These are phyloP conservation scores for Lodderomyces beijingensis DNA, from an alignment of 1,139 yeast genomes.

Conservation along the genomic window DNA sequence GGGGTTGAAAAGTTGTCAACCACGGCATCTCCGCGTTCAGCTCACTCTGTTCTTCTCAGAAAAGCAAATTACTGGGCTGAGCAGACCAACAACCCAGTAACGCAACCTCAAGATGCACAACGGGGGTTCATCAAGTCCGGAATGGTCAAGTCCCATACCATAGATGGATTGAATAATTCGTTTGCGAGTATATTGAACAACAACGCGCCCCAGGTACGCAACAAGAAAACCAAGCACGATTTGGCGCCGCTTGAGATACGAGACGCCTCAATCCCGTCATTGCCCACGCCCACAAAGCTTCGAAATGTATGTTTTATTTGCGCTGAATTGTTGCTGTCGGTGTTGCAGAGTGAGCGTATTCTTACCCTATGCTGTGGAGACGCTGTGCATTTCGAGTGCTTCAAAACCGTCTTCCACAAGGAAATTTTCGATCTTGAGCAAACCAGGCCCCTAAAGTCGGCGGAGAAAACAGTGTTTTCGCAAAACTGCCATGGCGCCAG, in stretches of 20 bases:
- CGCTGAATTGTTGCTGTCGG: slow-evolving; percentile 29
- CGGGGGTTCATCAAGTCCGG: too few species aligned
- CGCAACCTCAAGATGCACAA: too few species aligned
- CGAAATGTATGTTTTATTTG: slow-evolving; percentile 31
- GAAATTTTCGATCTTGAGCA: slow-evolving; percentile 3
- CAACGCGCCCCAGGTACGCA: slow-evolving; percentile 1
- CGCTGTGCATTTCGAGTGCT: slow-evolving; percentile 36
- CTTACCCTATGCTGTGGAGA: slow-evolving; percentile 37
- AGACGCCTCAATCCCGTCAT: too few species aligned
- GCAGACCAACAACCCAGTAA: too few species aligned
- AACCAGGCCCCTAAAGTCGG: background rate
- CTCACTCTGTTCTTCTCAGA: too few species aligned
- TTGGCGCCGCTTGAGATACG: too few species aligned
- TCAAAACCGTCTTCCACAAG: slow-evolving; percentile 12
- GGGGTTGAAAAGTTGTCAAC: too few species aligned
- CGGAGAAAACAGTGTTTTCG: slow-evolving; percentile 3
- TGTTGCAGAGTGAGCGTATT: slow-evolving; percentile 30
- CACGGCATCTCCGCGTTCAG: too few species aligned
- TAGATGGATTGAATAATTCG: slow-evolving; percentile 7
- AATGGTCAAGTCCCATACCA: too few species aligned
- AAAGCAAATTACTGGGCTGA: too few species aligned
- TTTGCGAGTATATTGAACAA: slow-evolving; percentile 10
- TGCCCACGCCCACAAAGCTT: too few species aligned
- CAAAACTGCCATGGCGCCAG: slow-evolving; percentile 7
- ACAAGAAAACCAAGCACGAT: background rate